A percentile compares a stretch with the other conserved stretches of the same genome.
These are phyloP conservation scores for Bacidia rubella DNA, from an alignment of 495 filamentous ascomycete genomes.

Conservation along the genomic window DNA sequence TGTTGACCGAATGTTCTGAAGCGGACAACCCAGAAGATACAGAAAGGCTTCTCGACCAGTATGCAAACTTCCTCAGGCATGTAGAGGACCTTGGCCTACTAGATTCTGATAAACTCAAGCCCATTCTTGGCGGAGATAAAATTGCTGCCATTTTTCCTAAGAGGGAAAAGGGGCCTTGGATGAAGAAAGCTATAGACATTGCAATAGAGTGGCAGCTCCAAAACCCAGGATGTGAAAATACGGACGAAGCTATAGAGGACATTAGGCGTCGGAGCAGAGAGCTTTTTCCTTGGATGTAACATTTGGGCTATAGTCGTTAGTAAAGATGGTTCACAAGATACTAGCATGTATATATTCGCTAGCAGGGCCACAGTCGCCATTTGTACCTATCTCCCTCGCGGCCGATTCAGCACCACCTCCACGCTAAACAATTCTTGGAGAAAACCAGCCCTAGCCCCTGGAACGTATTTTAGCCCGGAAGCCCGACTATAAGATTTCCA, in stretches of 20 bases:
- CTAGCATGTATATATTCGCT: too few species aligned
- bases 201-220: constrained; percentile 76
- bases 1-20: constrained; percentile 51
- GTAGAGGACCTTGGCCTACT: constrained; percentile 30
- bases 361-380: too few species aligned
- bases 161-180: constrained; percentile 61
- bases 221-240: constrained; percentile 51
- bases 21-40: constrained; percentile 8
- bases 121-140: constrained; percentile 50
- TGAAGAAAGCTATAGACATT: constrained; percentile 54
- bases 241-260: constrained; percentile 50
- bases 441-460: too few species aligned
- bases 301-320: too few species aligned
- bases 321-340: too few species aligned
- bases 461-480: too few species aligned
- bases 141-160: constrained; percentile 45
- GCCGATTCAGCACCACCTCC: too few species aligned
- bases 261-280: constrained; percentile 41
- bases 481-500: too few species aligned
- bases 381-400: too few species aligned
- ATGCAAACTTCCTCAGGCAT: constrained; percentile 33
- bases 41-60: constrained; percentile 26
- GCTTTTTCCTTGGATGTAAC: constrained; percentile 27
- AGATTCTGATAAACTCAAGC: constrained; percentile 36
- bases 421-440: too few species aligned